phyloP scores from a whole-genome alignment of 495 filamentous ascomycete species.

The Coniosporium apollinis region DNA sequence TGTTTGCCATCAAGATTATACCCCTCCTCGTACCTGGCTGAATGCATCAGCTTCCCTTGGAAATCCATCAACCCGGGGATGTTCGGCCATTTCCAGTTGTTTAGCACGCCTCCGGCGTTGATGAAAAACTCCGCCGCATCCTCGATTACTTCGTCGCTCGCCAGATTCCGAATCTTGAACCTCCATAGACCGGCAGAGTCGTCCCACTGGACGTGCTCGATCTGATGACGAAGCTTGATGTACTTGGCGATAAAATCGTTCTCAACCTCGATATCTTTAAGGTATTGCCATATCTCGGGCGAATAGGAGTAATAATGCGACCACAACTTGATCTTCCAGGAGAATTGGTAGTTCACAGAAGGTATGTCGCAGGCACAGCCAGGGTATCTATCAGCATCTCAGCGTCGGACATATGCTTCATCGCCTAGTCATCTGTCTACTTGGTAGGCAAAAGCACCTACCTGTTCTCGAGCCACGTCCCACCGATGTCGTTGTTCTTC shows the following conservation, averaged over 20 bases:
- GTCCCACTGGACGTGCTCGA: conserved; percentile 20
- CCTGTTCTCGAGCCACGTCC: conserved; percentile 27
- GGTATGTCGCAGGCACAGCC: conserved; percentile 27
- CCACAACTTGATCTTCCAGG: conserved; percentile 28
- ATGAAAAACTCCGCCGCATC: conserved; percentile 24
- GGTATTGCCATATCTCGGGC: conserved; percentile 26
- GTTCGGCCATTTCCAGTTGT: conserved; percentile 23
- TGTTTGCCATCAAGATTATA: conserved; percentile 21
- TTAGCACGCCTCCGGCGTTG: conserved; percentile 25
- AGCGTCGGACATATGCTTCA: too few species aligned
- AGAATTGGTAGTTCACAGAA: conserved; percentile 23
- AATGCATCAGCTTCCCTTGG: conserved; percentile 25
- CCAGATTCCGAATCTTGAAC: conserved; percentile 17
- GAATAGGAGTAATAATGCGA: conserved; percentile 24
- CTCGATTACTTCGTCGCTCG: conserved; percentile 16
- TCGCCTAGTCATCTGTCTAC: too few species aligned
- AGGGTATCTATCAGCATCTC: conserved; percentile 4
- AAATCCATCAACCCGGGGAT: conserved; percentile 19
- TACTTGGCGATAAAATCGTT: conserved; percentile 25
- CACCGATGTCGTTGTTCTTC: conserved; percentile 29
- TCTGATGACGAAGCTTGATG: conserved; percentile 19
- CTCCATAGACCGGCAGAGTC: conserved; percentile 17
- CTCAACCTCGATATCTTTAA: conserved; percentile 27
- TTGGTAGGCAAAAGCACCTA: too few species aligned
- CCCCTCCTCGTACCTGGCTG: conserved; percentile 22